Percentiles rank a stretch among this genome's conserved stretches.
These are phyloP conservation scores for Camptophora hylomeconis DNA, from an alignment of 2,329 filamentous ascomycete species.

Conservation along the genomic window DNA sequence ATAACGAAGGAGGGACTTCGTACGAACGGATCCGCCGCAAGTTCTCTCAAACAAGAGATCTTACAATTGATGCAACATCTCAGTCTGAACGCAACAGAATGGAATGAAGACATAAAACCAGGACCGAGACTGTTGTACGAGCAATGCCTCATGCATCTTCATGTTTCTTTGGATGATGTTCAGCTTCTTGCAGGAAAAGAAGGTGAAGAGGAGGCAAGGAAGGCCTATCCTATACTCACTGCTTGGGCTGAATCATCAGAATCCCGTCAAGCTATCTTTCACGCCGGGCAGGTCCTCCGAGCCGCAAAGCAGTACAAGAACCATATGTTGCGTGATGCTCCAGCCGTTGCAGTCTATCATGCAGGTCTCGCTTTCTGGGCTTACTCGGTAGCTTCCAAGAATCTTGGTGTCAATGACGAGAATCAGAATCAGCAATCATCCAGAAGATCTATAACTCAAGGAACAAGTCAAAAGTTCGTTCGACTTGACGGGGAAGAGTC, in stretches of 20 bases:
- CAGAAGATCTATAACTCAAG: constrained; percentile 37
- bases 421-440: constrained; percentile 6
- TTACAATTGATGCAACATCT: too few species aligned
- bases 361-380: constrained; percentile 56
- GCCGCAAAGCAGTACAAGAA: constrained; percentile 42
- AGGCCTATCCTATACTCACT: constrained; percentile 22
- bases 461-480: constrained; percentile 41
- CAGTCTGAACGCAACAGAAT: too few species aligned
- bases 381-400: constrained; percentile 45
- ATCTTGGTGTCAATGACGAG: constrained; percentile 17
- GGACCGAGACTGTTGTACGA: constrained; percentile 24
- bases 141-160: constrained; percentile 23
- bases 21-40: too few species aligned
- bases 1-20: not conserved
- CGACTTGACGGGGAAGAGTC: constrained; percentile 6
- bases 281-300: constrained; percentile 54
- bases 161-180: constrained; percentile 30
- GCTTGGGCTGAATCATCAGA: constrained; percentile 26
- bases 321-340: constrained; percentile 49
- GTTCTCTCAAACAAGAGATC: too few species aligned
- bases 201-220: constrained; percentile 26
- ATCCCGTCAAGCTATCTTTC: constrained; percentile 43
- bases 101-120: too few species aligned
- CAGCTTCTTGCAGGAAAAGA: constrained; percentile 32
- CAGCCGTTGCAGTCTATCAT: constrained; percentile 56